Evolutionary conservation across 2,329 filamentous ascomycete genomes (phyloP).

Genomic region (Xylaria sp.): DNA sequence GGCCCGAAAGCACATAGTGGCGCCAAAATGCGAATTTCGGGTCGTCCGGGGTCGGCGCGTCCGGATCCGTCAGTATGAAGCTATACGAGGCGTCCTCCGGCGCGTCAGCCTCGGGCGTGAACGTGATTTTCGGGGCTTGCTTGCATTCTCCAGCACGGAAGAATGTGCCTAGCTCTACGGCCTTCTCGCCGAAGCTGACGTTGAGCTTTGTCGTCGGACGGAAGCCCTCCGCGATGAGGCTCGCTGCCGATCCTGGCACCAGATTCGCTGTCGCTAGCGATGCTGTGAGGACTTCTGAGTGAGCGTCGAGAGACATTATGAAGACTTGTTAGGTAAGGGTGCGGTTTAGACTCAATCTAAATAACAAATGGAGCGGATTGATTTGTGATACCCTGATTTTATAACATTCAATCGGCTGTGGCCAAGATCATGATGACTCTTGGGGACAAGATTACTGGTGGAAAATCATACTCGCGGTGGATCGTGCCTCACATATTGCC

Average conservation of each 20-base stretch:
- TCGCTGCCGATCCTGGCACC: slow-evolving; percentile 54
- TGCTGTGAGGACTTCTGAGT: slow-evolving; percentile 42
- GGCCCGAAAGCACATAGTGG: slow-evolving; percentile 61
- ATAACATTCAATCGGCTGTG: not conserved
- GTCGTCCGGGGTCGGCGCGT: slow-evolving; percentile 65
- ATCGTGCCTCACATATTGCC: slow-evolving; percentile 18
- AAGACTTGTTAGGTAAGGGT: not conserved
- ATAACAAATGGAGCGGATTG: not conserved
- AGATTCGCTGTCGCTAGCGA: slow-evolving; percentile 54
- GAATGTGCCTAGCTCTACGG: slow-evolving; percentile 53
- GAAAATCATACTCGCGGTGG: slow-evolving; percentile 32
- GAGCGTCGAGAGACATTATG: slow-evolving; percentile 42
- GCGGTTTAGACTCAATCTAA: not conserved
- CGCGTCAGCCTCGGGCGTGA: slow-evolving; percentile 50
- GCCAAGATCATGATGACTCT: not conserved
- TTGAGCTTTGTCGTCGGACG: slow-evolving; percentile 54
- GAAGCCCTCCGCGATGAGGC: slow-evolving; percentile 57
- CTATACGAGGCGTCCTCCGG: slow-evolving; percentile 54
- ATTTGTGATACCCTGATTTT: not conserved
- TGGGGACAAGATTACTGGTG: slow-evolving; percentile 32
- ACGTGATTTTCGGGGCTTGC: slow-evolving; percentile 53
- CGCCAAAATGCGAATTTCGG: slow-evolving; percentile 67
- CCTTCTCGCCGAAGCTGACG: slow-evolving; percentile 52
- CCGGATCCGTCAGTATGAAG: slow-evolving; percentile 64
- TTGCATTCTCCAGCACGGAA: slow-evolving; percentile 55